A percentile compares a stretch with the other conserved stretches of the same genome.
Conservation (phyloP, 129 eudicot genomes). For the Flaveria ramosissima region DNA sequence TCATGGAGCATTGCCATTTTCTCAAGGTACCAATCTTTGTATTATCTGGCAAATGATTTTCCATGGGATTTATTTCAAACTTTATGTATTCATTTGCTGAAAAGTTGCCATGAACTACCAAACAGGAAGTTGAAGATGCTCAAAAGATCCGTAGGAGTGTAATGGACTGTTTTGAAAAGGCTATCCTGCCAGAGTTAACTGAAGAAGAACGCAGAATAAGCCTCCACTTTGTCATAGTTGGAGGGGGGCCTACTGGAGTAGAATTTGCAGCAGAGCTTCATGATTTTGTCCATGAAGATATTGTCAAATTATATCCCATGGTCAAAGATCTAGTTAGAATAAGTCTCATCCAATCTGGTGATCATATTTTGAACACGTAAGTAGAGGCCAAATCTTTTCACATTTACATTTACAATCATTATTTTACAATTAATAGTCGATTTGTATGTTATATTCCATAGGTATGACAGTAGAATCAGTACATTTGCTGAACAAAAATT, state of each 20-base stretch:
- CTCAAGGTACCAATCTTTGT: slow-evolving; percentile 63
- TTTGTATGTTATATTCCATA: slow-evolving; percentile 30
- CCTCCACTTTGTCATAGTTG: slow-evolving; percentile 88
- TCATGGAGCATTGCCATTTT: slow-evolving; percentile 77
- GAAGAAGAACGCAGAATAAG: slow-evolving; percentile 78
- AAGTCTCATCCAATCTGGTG: slow-evolving; percentile 80
- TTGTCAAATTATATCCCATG: slow-evolving; percentile 67
- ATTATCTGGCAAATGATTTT: background rate
- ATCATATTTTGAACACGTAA: slow-evolving; percentile 92
- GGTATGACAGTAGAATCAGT: slow-evolving; percentile 91
- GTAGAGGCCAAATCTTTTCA: slow-evolving; percentile 14
- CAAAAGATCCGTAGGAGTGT: slow-evolving; percentile 79
- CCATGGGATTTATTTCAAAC: background rate
- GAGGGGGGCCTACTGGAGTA: slow-evolving; percentile 97
- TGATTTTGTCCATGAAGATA: slow-evolving; percentile 76
- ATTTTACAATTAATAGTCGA: background rate
- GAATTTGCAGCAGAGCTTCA: slow-evolving; percentile 95
- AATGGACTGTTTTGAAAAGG: slow-evolving; percentile 87
- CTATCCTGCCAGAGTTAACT: slow-evolving; percentile 74
- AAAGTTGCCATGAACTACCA: slow-evolving; percentile 2
- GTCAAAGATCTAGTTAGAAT: slow-evolving; percentile 67
- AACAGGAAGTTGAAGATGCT: slow-evolving; percentile 97
- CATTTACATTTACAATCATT: background rate
- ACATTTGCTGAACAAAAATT: slow-evolving; percentile 80
- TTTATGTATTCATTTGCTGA: background rate